Base-by-base conservation (phyloP, 306 rosid genomes). In the Castanea sativa region DNA sequence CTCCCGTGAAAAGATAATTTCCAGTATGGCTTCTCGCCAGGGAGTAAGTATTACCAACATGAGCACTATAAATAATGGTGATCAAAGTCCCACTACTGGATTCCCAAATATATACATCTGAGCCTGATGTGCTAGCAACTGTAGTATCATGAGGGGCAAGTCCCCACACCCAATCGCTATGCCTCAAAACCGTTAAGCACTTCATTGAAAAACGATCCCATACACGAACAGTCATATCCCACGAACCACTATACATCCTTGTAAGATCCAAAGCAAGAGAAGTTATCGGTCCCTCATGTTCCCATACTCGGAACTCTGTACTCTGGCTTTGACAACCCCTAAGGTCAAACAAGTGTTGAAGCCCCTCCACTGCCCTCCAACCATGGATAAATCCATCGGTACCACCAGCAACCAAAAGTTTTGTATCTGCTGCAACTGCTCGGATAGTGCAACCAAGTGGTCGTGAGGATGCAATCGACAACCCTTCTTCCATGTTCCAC, bases 41-140 rank as follows among this genome's bases (percentile, higher is more conserved):
- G 58, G 96, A 85, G 85, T 86, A 91, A 51, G 87, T 75, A 55
- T 89, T 89, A 64, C 99, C 99, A 65, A 64, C 88, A 83, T 95
- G 98, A 76, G 93, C 99, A 79, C 82, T 71, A 29, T 19, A 85
- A 77, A 95, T 79, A 41, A 91, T 32, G 25, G 82, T 84, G 84
- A 63, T 71, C 82, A 91, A 80, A 79, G 51, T 78, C 27, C 98
- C 97, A 74, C 79, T 75, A 52, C 16, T 70, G 14, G 91, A 84
- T 80, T 95, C 97, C 99, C 99, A 95, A 55, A 95, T 74, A 79
- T 90, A 92, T 21, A 95, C 96, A 84, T 95, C 97, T 5, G 98
- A 84, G 33, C 99, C 98, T 3, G 99, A 90, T 45, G 92, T 71
- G 79, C 85, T 84, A 53, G 87, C 97, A 73, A 92, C 82, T 18